Evolutionary conservation across 169 alveolate species (phyloP), one percentile per base, ranked within the genome.

Genomic region (Theileria equi): DNA sequence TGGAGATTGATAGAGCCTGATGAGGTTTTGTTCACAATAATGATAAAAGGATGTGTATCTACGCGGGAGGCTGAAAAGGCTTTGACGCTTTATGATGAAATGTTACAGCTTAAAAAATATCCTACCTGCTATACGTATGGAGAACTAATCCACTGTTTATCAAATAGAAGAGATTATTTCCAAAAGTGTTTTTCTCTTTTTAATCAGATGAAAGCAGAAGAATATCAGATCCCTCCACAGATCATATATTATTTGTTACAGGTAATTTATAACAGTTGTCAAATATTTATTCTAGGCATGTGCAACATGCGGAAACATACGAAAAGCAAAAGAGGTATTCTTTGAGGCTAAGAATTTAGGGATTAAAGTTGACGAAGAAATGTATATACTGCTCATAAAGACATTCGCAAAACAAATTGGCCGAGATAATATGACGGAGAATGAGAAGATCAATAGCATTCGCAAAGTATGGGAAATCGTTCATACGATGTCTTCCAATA

Each of bases 1-100:
- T 91, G 93, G 92, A 72, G 89, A 36, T 63, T 76, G 32, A 82
- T 89, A 0, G 84, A 84, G 34, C 96, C 96, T 1, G 93, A 91
- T 60, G 93, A 82, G 43, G 87, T 81, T 4, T 63, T 91, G 13
- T 89, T 88, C 45, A 88, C 94, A n/a, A 88, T 80, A 21, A 88
- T 91, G 94, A 89, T 91, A 43, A 91, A 88, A 44, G 89, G 89
- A 1, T 81, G 91, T 36, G 76, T 74, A 2, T 21, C 43, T 26
- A 67, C 62, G 4, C 50, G 57, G 6, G 93, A 91, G 44, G 91
- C 93, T 0, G 94, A 91, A 45, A 83, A 82, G 52, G 93, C 94
- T 7, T 50, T 89, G 59, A 76, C 66, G 25, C 32, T 84, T 49
- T 84, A 85, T 58, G 91, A 89, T 35, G 90, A 88, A 80, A 72